These are phyloP conservation scores for Alloascoidea hylecoeti DNA, from an alignment of 805 yeast genomes.

Conservation along the genomic window DNA sequence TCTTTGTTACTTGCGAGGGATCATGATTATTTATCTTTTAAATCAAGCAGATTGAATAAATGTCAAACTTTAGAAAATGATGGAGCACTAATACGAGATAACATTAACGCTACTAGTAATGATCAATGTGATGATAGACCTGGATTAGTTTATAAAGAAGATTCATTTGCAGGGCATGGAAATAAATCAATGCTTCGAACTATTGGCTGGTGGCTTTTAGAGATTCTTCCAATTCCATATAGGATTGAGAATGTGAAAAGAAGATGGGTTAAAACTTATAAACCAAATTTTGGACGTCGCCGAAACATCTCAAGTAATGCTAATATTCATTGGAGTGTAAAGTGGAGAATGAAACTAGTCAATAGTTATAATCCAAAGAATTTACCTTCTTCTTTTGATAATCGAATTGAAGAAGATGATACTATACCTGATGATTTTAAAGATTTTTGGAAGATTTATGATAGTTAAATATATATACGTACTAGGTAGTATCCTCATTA, in stretches of 20 bases:
- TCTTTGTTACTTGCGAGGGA: background rate
- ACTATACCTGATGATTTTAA: background rate
- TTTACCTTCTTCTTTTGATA: conserved; percentile 11
- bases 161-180: too few species aligned
- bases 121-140: too few species aligned
- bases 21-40: background rate
- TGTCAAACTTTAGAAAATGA: background rate
- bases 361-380: conserved; percentile 30
- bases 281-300: conserved; percentile 42
- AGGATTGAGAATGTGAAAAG: conserved; percentile 31
- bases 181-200: too few species aligned
- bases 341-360: conserved; percentile 36
- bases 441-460: too few species aligned
- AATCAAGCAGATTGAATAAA: too few species aligned
- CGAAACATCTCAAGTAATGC: conserved; percentile 34
- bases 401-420: conserved; percentile 10
- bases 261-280: conserved; percentile 32
- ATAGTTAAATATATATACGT: too few species aligned
- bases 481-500: too few species aligned
- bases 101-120: background rate
- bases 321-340: conserved; percentile 48
- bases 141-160: too few species aligned
- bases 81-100: background rate
- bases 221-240: conserved; percentile 44
- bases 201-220: conserved; percentile 49